A percentile compares a stretch with the other conserved stretches of the same genome.
Conservation (phyloP, 176 grass and related monocot genomes). For the Sorghum bicolor region DNA sequence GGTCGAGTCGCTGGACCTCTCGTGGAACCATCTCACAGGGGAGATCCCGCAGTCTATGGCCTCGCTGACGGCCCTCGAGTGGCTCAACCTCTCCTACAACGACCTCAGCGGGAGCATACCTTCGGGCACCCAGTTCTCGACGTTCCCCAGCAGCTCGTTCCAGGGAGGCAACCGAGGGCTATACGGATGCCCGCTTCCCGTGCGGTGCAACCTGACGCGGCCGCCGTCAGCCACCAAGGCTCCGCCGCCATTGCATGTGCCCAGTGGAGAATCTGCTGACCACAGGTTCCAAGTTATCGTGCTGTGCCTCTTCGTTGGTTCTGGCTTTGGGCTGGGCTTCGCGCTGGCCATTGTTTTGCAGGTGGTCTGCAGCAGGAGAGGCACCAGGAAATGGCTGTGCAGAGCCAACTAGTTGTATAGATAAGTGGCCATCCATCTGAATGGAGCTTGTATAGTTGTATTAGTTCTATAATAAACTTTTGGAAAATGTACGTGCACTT, state of each 20-base stretch:
- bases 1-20: conserved; percentile 32
- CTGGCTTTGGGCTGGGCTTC: too few species aligned
- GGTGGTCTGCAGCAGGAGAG: too few species aligned
- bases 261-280: too few species aligned
- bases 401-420: too few species aligned
- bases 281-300: neutral
- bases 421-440: too few species aligned
- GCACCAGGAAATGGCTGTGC: too few species aligned
- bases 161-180: neutral
- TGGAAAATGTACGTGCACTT: too few species aligned
- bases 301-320: too few species aligned
- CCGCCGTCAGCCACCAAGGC: neutral
- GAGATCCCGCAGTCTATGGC: conserved; percentile 28
- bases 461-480: too few species aligned
- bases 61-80: neutral
- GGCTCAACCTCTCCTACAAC: conserved; percentile 33
- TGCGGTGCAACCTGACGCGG: neutral
- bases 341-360: too few species aligned
- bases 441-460: too few species aligned
- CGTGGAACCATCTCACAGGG: conserved; percentile 24
- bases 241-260: too few species aligned
- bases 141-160: conserved; percentile 4
- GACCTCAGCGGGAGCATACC: conserved; percentile 38
- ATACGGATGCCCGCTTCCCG: neutral
- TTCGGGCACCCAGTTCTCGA: neutral